Conservation (phyloP, 306 rosid species). For the Rosa chinensis region DNA sequence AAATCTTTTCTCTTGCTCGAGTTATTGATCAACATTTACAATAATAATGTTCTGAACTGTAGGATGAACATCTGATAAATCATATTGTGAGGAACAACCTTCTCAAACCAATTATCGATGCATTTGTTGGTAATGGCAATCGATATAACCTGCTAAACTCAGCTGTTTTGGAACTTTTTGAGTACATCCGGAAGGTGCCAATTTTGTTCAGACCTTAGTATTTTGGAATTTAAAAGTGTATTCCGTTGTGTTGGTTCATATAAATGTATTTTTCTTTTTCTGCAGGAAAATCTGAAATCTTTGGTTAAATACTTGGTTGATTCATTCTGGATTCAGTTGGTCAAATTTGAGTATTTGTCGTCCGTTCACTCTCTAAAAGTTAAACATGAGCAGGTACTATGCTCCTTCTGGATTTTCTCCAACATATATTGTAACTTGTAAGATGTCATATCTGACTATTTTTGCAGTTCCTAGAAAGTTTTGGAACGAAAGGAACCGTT, state of each 20-base stretch:
- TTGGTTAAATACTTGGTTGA: constrained; percentile 67
- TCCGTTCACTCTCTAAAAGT: constrained; percentile 69
- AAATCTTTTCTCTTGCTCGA: constrained; percentile 2
- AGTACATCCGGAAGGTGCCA: constrained; percentile 74
- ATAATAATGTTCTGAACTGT: constrained; percentile 39
- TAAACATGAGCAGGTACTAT: constrained; percentile 87
- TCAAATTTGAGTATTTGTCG: constrained; percentile 61
- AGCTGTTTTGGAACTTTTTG: constrained; percentile 86
- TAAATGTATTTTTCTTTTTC: constrained; percentile 12
- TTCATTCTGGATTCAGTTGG: constrained; percentile 85
- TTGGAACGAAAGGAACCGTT: constrained; percentile 52
- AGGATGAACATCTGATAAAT: constrained; percentile 86
- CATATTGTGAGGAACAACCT: constrained; percentile 75
- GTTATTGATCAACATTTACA: background rate
- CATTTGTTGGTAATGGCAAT: constrained; percentile 79
- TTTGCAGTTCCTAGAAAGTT: constrained; percentile 75
- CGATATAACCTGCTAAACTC: constrained; percentile 96
- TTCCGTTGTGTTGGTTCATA: constrained; percentile 8
- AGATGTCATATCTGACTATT: constrained; percentile 22
- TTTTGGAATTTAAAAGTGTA: constrained; percentile 21
- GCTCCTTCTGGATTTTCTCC: constrained; percentile 12
- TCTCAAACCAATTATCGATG: constrained; percentile 80
- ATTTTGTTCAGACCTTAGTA: constrained; percentile 22
- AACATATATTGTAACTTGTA: constrained; percentile 1
- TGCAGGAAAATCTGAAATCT: constrained; percentile 76